Conservation (phyloP, 148 eudicot genomes). For the Beta vulgaris region DNA sequence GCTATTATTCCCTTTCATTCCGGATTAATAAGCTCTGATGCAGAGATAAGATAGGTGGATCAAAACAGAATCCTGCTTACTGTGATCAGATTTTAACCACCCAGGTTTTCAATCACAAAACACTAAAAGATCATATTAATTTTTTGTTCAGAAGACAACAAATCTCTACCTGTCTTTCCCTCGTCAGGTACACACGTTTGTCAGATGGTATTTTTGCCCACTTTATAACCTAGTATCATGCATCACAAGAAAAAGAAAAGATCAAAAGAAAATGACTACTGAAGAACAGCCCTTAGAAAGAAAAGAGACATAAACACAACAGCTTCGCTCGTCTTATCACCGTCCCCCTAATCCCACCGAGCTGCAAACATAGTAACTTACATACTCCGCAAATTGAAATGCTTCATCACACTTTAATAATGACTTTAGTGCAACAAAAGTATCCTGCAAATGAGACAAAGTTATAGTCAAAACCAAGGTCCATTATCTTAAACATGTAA, state of each 20-base stretch:
- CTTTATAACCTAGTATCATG: constrained; percentile 54
- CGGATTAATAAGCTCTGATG: neutral
- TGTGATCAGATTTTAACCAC: neutral
- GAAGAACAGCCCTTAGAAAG: neutral
- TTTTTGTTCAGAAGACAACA: neutral
- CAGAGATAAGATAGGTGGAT: neutral
- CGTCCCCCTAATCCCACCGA: neutral
- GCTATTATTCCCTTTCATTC: neutral
- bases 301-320: neutral
- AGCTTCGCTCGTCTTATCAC: neutral
- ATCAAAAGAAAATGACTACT: neutral
- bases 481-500: neutral
- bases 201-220: constrained; percentile 83
- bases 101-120: neutral
- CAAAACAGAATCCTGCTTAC: neutral
- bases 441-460: constrained; percentile 49
- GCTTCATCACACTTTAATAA: constrained; percentile 71
- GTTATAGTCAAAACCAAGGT: constrained; percentile 8
- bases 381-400: constrained; percentile 67
- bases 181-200: constrained; percentile 68
- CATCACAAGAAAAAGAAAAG: neutral
- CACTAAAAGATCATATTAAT: neutral
- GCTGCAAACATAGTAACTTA: constrained; percentile 34
- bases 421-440: constrained; percentile 58
- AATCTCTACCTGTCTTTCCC: constrained; percentile 72